Percentiles rank a stretch among this genome's conserved stretches.
These are phyloP conservation scores for Stephania cephalantha DNA, from an alignment of 164 flowering plant genomes.

Conservation along the genomic window DNA sequence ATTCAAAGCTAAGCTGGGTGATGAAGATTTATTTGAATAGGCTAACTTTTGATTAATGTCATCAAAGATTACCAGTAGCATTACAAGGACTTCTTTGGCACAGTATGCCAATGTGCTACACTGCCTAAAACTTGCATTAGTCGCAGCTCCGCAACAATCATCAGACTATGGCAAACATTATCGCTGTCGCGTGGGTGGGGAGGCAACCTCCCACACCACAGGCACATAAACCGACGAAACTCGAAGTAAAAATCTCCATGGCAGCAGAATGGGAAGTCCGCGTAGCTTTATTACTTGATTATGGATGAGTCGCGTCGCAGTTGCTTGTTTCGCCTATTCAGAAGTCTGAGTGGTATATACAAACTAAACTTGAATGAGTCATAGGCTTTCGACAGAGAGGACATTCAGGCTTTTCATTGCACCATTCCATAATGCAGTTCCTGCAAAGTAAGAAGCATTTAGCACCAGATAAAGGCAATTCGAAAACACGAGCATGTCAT, in stretches of 20 bases:
- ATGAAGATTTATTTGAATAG: background rate
- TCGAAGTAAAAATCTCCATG: background rate
- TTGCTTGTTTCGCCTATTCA: constrained; percentile 14
- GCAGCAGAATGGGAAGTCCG: background rate
- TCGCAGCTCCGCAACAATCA: background rate
- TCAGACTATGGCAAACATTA: background rate
- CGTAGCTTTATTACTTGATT: background rate
- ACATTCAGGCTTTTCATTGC: constrained; percentile 97
- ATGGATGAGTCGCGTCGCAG: background rate
- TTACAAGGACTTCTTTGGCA: background rate
- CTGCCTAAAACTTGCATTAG: background rate
- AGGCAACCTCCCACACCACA: background rate
- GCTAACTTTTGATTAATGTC: background rate
- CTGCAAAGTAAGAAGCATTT: constrained; percentile 27
- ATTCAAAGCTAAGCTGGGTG: too few relatives aligned
- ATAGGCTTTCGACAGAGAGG: constrained; percentile 90
- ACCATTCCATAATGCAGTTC: constrained; percentile 99
- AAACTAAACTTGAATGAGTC: constrained; percentile 84
- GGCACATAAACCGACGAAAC: background rate
- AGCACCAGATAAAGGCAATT: background rate
- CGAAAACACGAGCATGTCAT: background rate
- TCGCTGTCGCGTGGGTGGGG: background rate
- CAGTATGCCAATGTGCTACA: background rate
- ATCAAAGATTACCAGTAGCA: background rate
- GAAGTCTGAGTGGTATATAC: constrained; percentile 90